Base-by-base conservation (phyloP, 2,329 filamentous ascomycete genomes). In the Hymenoscyphus linearis region DNA sequence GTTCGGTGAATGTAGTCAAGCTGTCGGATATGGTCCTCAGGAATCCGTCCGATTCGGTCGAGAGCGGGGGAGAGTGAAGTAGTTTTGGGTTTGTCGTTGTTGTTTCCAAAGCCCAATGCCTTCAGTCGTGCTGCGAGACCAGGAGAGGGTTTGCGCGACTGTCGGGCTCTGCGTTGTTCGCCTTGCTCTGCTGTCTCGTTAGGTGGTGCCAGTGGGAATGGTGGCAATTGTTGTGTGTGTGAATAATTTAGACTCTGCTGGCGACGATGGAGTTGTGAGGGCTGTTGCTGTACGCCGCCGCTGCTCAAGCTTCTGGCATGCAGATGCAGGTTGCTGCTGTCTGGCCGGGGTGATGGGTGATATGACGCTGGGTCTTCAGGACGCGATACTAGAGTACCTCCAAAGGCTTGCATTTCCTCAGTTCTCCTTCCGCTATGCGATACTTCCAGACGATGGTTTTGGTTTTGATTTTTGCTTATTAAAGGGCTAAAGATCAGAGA, bases 1-100 rank as follows among this genome's bases (percentile, higher is more conserved):
- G 84, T 81, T 66, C 82, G 81, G 72, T 89, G 86, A 62, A 84
- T 83, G 67, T 84, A 79, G 76, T 92, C 88, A 69, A 91, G 82
- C 70, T 85, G 80, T 67, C 85, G 82, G 61, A 91, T 80, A 69
- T 90, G 87, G 66, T 86, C 80, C 74, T 90, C 85, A 68, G 88
- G 81, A 59, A 91, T 84, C 63, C 88, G 85, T 66, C 88, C 88
- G 69, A 90, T 80, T 83, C 80, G 73, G 58, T 74, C 75, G 69
- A 64, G 75, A 67, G 67, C 62, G 1, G 75, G 71, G 12, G 50
- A 54, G 40, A 52, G 40, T 68, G 69, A 67, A 52, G 64, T 64
- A 57, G 57, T 62, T 53, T 59, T 64, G 12, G 63, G 58, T 50
- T 68, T 69, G 55, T 55, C 64, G 26, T 64, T 52, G 18, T 69